Percentiles rank a stretch among this genome's conserved stretches.
These are phyloP conservation scores for Apophysomyces ossiformis DNA, from an alignment of 371 early-diverging fungal species.

Conservation along the genomic window DNA sequence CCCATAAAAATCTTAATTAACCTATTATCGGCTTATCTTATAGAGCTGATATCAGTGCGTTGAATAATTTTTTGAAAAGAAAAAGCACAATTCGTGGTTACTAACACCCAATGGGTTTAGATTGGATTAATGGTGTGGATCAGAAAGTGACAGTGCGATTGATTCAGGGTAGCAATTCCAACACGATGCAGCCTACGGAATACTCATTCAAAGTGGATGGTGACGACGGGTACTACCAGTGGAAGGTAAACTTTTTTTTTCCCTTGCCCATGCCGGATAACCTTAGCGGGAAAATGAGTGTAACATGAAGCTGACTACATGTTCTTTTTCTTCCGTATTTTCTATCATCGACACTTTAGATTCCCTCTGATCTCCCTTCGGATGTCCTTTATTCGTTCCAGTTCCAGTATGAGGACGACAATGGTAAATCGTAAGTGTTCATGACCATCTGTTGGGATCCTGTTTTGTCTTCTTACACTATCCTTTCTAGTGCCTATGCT, in stretches of 20 bases:
- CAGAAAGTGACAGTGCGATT: conserved; percentile 13
- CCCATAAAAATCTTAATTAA: not conserved
- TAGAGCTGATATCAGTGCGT: not conserved
- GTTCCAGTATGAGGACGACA: conserved; percentile 12
- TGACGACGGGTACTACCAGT: conserved; percentile 14
- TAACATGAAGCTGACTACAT: conserved; percentile 5
- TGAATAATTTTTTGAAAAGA: not conserved
- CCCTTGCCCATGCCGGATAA: not conserved
- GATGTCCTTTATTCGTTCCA: conserved; percentile 18
- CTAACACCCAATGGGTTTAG: conserved; percentile 5
- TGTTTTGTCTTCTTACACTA: not conserved
- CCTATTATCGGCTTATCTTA: not conserved
- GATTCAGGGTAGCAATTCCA: conserved; percentile 15
- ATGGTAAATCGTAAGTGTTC: conserved; percentile 16
- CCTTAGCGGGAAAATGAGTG: conserved; percentile 8
- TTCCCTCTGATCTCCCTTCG: conserved; percentile 16
- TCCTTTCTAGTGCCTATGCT: conserved; percentile 9
- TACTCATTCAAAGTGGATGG: conserved; percentile 18
- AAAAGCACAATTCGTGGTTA: not conserved
- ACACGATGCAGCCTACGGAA: conserved; percentile 15
- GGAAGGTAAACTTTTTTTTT: conserved; percentile 19
- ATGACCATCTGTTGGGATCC: not conserved
- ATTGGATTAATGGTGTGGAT: conserved; percentile 23
- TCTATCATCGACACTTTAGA: conserved; percentile 8
- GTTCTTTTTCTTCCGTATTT: not conserved